phyloP scores from a whole-genome alignment of 805 yeast species.

The Cyberlindnera veronae region DNA sequence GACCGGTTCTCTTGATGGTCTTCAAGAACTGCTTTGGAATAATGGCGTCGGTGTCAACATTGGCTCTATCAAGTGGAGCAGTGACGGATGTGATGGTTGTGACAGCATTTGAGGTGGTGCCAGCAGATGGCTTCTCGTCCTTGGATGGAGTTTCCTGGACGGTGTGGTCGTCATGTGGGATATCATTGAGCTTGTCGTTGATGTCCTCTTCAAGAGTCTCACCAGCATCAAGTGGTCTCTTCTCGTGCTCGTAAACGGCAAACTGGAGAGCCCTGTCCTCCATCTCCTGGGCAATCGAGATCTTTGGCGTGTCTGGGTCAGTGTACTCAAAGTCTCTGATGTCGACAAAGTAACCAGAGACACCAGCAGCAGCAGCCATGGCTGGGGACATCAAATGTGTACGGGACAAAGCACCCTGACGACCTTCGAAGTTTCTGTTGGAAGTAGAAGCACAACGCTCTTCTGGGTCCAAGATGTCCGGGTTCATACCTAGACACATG shows the following conservation, averaged over 20 bases:
- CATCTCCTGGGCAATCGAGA: conserved; percentile 42
- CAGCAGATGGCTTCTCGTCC: conserved; percentile 33
- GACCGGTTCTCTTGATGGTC: conserved; percentile 96
- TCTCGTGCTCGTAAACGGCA: conserved; percentile 70
- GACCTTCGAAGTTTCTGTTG: conserved; percentile 97
- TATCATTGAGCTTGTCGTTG: conserved; percentile 58
- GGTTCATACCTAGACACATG: conserved; percentile 99
- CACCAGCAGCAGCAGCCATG: conserved; percentile 99
- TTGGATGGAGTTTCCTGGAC: conserved; percentile 35
- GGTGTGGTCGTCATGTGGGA: conserved; percentile 51
- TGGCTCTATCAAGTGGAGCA: conserved; percentile 92
- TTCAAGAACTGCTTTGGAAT: conserved; percentile 98
- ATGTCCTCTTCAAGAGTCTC: conserved; percentile 45
- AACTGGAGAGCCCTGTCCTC: conserved; percentile 60
- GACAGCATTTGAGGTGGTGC: conserved; percentile 72
- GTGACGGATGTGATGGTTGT: conserved; percentile 75
- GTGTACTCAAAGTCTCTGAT: conserved; percentile 76
- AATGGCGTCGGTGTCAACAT: conserved; percentile 97
- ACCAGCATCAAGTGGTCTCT: conserved; percentile 53
- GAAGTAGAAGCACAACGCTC: conserved; percentile 99
- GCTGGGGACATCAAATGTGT: conserved; percentile 98
- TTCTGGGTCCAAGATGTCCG: conserved; percentile 90
- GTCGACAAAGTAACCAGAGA: conserved; percentile 85
- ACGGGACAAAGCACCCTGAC: conserved; percentile 95
- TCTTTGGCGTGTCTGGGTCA: conserved; percentile 56